Percentiles rank a stretch among this genome's conserved stretches.
phyloP scores from a whole-genome alignment of 805 yeast genomes.

The Candida oleophila region DNA sequence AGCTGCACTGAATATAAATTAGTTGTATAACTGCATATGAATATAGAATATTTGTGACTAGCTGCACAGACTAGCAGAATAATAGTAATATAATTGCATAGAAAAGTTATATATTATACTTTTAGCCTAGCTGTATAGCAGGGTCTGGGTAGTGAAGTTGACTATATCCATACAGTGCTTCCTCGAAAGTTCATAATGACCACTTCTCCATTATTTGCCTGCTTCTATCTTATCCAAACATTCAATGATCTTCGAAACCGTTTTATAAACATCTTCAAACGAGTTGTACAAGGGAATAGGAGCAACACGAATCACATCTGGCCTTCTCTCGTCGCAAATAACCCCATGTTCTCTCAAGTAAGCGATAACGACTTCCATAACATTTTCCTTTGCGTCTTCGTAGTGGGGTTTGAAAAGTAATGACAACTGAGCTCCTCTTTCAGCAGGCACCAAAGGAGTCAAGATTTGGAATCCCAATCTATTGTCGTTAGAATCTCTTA shows the following conservation, averaged over 20 bases:
- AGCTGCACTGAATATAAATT: too few species aligned
- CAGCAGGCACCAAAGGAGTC: slow-evolving; percentile 58
- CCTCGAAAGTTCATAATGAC: too few species aligned
- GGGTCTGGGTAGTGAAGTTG: neutral
- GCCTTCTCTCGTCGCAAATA: slow-evolving; percentile 85
- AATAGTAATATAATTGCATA: too few species aligned
- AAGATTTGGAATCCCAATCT: slow-evolving; percentile 59
- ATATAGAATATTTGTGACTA: too few species aligned
- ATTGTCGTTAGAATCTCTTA: slow-evolving; percentile 19
- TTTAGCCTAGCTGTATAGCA: neutral
- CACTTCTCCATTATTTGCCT: neutral
- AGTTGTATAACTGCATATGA: too few species aligned
- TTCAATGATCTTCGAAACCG: slow-evolving; percentile 45
- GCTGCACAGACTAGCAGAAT: too few species aligned
- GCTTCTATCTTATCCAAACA: slow-evolving; percentile 21
- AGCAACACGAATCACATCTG: slow-evolving; percentile 86
- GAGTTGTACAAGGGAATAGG: slow-evolving; percentile 85
- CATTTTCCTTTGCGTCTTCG: slow-evolving; percentile 33
- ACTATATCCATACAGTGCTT: neutral
- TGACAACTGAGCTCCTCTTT: slow-evolving; percentile 83
- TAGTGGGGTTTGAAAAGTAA: slow-evolving; percentile 53
- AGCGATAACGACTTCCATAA: slow-evolving; percentile 61
- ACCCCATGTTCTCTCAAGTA: slow-evolving; percentile 59
- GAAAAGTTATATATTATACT: neutral
- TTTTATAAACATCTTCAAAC: slow-evolving; percentile 57